Evolutionary conservation across 148 eudicot species (phyloP).

Genomic region (Euryodendron excelsum): DNA sequence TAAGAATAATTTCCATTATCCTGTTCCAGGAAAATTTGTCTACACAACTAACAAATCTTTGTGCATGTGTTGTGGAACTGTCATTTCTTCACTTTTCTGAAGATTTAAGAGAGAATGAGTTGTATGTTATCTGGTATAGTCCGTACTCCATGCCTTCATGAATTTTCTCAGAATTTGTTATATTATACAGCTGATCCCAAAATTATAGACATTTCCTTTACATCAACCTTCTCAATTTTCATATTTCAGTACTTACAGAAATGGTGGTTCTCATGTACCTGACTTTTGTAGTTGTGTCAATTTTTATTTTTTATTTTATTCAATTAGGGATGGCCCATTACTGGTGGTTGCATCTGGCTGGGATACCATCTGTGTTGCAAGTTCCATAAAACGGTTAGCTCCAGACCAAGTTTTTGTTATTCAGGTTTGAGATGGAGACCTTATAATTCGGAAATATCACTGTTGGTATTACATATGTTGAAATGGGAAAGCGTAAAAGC

Average conservation of each 20-base stretch:
- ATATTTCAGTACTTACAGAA: background rate
- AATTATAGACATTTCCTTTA: background rate
- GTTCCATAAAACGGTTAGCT: conserved; percentile 69
- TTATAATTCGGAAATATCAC: background rate
- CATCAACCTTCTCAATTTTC: background rate
- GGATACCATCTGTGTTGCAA: conserved; percentile 73
- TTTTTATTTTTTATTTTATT: background rate
- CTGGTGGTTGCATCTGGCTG: conserved; percentile 89
- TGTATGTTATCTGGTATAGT: background rate
- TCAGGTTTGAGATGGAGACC: conserved; percentile 53
- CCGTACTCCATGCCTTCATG: background rate
- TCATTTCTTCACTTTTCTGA: background rate
- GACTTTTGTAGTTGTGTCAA: background rate
- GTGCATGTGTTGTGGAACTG: background rate
- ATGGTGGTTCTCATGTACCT: background rate
- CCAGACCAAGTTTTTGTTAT: conserved; percentile 73
- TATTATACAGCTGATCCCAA: background rate
- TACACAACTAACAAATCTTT: background rate
- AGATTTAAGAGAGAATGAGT: background rate
- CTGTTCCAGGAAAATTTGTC: background rate
- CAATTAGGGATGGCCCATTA: conserved; percentile 68
- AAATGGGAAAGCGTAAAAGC: background rate
- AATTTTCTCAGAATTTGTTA: background rate
- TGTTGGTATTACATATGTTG: background rate
- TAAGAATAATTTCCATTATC: background rate